phyloP scores from a whole-genome alignment of 352 stramenopile species.

The Pythium biforme region DNA sequence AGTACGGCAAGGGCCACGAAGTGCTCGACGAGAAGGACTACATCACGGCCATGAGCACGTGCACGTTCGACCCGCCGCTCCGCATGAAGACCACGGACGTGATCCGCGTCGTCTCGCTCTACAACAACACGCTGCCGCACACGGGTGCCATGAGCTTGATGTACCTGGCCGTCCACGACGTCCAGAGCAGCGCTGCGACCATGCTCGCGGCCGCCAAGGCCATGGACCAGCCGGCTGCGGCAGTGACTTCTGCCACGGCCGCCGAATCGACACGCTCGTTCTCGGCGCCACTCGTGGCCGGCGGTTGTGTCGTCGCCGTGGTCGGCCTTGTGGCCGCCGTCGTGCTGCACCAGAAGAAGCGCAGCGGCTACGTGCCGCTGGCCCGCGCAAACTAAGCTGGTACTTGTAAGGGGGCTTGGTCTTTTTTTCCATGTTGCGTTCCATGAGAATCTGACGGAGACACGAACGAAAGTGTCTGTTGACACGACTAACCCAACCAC shows the following conservation, averaged over 20 bases:
- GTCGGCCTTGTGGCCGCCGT: slow-evolving; percentile 23
- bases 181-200: slow-evolving; percentile 21
- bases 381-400: slow-evolving; percentile 18
- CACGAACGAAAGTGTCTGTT: no score
- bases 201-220: slow-evolving; percentile 17
- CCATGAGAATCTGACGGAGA: no score
- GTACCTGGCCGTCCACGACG: slow-evolving; percentile 73
- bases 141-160: slow-evolving; percentile 79
- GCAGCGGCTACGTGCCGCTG: slow-evolving; percentile 52
- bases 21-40: slow-evolving; percentile 75
- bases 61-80: slow-evolving; percentile 68
- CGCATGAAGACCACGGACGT: slow-evolving; percentile 70
- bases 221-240: slow-evolving; percentile 4
- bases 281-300: slow-evolving; percentile 25
- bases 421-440: no score
- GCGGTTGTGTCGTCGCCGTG: slow-evolving; percentile 28
- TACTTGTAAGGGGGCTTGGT: neutral
- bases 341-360: slow-evolving; percentile 46
- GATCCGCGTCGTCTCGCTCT: slow-evolving; percentile 71
- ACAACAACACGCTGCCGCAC: slow-evolving; percentile 79
- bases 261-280: neutral
- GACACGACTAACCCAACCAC: no score
- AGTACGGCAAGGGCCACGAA: slow-evolving; percentile 57
- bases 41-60: slow-evolving; percentile 69
- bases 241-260: neutral